Evolutionary conservation across 768 basidiomycete species (phyloP), one percentile per base, ranked within the genome.

Genomic region (Boletus subcaerulescens): DNA sequence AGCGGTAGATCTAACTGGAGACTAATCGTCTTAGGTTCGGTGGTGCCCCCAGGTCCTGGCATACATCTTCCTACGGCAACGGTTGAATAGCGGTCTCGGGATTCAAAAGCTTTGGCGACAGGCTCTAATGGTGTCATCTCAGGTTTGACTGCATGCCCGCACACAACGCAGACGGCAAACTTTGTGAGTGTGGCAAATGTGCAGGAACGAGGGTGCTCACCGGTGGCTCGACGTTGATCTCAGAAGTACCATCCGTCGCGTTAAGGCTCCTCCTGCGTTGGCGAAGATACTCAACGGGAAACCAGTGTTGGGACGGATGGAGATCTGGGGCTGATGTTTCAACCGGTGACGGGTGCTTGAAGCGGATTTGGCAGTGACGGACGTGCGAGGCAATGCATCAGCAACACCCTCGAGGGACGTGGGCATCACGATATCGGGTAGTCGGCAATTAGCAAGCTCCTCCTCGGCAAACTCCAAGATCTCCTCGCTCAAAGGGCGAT

Each of bases 181-280:
- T 18, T 4, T 5, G n/a, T 42, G 7, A 8, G 44, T 31, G 18
- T 14, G 50, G 13, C 12, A 50, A 39, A 7, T 13, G 14, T 10
- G 33, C 24, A 24, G 24, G 5, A 24, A 24, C 24, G 24, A 5
- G 5, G 4, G 5, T 31, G 26, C 66, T 75, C 60, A 80, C 80
- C 12, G 80, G 80, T 15, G 80, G 72, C 63, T 79, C 73, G 31
- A 81, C 71, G 36, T 74, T 57, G 50, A 80, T 22, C 3, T 22
- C 22, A 22, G 22, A 22, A 22, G 22, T 22, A 22, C 22, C 22
- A 22, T 22, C 22, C 22, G 22, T 22, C 22, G 22, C 22, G 22
- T 22, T 22, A 22, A 22, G 22, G 3, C 22, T 22, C n/a, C n/a
- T n/a, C 22, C 22, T 3, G 22, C 22, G 22, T 22, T 22, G 22